Evolutionary conservation across 345 rosid species (phyloP), one percentile per base, ranked within the genome.

Genomic region (Rhizophora apiculata): DNA sequence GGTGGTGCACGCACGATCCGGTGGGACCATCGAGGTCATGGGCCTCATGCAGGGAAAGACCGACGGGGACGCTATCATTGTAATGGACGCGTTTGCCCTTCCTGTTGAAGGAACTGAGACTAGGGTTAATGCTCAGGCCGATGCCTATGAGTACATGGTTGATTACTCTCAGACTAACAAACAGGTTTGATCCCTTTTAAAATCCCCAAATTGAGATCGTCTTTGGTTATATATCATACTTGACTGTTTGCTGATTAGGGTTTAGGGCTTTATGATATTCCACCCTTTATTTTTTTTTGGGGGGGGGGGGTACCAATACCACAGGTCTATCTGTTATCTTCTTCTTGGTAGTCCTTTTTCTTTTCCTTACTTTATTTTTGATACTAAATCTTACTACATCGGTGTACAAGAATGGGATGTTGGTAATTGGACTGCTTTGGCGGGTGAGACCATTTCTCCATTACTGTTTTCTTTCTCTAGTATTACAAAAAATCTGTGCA

Each of bases 1-100:
- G 99, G 99, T 90, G 11, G 99, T 96, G 9, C 99, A 96, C 84
- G 98, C 99, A 30, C 99, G 99, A 76, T 96, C 99, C 30, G 99
- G 99, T 20, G 99, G 99, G 31, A 96, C 91, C 77, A 92, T 96
- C 73, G 99, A 96, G 77, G 93, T 96, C 64, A 96, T 96, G 99
- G 99, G 99, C 0, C 87, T 96, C 39, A 92, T 92, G 99, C 99
- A 96, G 79, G 99, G 99, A 10, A 96, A 96, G 74, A 96, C 95
- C 13, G 98, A 90, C 30, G 99, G 99, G 0, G 99, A 96, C 60
- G 84, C 93, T 15, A 96, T 92, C 68, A 96, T 96, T 52, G 99
- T 96, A 15, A 96, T 96, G 98, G 99, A 96, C 74, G 99, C 99
- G 59, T 96, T 96, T 57, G 99, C 98, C 51, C 82, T 96, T 76